phyloP scores from a whole-genome alignment of 2,329 filamentous ascomycete genomes.

The Geosmithia flava region DNA sequence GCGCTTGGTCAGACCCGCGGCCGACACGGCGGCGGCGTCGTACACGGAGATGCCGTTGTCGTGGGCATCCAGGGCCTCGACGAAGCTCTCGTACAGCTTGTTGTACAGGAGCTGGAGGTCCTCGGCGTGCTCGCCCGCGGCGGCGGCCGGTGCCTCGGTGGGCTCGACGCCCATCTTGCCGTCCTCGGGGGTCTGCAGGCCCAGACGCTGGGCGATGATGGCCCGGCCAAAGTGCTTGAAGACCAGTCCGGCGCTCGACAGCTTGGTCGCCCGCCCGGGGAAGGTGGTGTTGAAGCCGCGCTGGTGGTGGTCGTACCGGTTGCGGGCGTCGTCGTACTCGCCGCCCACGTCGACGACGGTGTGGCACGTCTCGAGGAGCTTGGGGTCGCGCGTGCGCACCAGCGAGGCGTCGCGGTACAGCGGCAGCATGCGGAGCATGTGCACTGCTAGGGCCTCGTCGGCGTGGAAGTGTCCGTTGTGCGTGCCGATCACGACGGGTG shows the following conservation, averaged over 20 bases:
- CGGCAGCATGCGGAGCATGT: conserved; percentile 85
- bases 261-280: conserved; percentile 72
- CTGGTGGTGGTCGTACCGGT: conserved; percentile 97
- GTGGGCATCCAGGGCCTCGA: conserved; percentile 94
- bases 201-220: conserved; percentile 53
- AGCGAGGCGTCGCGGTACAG: conserved; percentile 63
- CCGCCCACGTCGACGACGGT: conserved; percentile 97
- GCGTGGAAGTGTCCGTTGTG: conserved; percentile 99
- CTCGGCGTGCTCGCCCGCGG: conserved; percentile 13
- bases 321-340: conserved; percentile 64
- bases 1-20: conserved; percentile 65
- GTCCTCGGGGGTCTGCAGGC: conserved; percentile 6
- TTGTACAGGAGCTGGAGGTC: conserved; percentile 67
- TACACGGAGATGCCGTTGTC: conserved; percentile 89
- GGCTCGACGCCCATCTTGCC: neutral
- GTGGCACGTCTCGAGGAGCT: conserved; percentile 68
- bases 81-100: conserved; percentile 85
- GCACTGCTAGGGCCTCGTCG: conserved; percentile 92
- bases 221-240: conserved; percentile 89
- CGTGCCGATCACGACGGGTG: conserved; percentile 65
- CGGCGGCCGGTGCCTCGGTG: neutral
- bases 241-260: conserved; percentile 85
- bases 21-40: conserved; percentile 55
- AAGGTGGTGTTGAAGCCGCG: conserved; percentile 80
- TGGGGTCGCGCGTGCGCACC: conserved; percentile 77